phyloP scores from a whole-genome alignment of 1,284 basidiomycete species.

The Fomitopsis palustris region DNA sequence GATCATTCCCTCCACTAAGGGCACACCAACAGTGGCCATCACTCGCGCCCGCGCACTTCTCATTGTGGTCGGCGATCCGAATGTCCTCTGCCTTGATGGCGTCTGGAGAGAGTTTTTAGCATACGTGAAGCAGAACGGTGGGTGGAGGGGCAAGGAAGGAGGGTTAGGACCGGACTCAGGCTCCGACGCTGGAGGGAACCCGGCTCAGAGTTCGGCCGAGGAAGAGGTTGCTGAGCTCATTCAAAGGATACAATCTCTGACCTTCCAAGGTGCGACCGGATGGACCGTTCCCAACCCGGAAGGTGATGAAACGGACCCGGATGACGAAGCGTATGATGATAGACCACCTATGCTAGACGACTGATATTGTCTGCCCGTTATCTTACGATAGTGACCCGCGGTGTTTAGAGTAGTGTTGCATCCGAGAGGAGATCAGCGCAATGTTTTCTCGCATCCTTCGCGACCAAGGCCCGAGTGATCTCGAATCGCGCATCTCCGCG shows the following conservation, averaged over 20 bases:
- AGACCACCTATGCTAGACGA: background rate
- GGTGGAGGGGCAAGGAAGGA: slow-evolving; percentile 41
- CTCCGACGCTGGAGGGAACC: slow-evolving; percentile 1
- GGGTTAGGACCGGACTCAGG: background rate
- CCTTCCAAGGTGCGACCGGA: slow-evolving; percentile 26
- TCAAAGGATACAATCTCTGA: slow-evolving; percentile 40
- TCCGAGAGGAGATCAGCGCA: no score
- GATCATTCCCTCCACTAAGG: background rate
- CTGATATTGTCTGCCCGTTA: background rate
- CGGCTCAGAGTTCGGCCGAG: slow-evolving; percentile 28
- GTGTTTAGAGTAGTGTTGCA: no score
- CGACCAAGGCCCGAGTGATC: no score
- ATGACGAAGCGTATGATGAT: slow-evolving; percentile 1
- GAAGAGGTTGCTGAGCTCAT: slow-evolving; percentile 51
- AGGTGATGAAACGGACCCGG: background rate
- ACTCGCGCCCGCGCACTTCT: slow-evolving; percentile 57
- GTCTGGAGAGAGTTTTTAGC: slow-evolving; percentile 52
- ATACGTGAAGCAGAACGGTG: slow-evolving; percentile 41
- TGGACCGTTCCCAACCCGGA: slow-evolving; percentile 1
- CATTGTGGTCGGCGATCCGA: slow-evolving; percentile 53
- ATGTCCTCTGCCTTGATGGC: slow-evolving; percentile 45
- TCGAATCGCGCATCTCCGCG: no score
- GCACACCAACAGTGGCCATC: slow-evolving; percentile 33
- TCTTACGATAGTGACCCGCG: no score
- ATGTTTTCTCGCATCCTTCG: no score